Percentiles rank a stretch among this genome's conserved stretches.
Evolutionary conservation across 805 yeast species (phyloP).

Genomic region (Candida sphagnicola): DNA sequence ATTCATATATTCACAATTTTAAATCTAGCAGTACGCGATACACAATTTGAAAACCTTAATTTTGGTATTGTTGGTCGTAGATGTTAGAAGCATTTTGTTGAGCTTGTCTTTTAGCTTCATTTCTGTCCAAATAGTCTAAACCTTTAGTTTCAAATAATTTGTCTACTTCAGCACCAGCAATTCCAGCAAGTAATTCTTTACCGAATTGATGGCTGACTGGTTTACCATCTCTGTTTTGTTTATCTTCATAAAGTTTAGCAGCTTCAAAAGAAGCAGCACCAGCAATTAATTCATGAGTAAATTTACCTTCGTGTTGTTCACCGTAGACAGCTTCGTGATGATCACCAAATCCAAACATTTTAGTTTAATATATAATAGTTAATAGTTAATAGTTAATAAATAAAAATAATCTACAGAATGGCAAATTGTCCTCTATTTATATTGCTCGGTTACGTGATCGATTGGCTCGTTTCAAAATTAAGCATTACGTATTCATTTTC

Average conservation of each 20-base stretch:
- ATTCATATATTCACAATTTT: too few species aligned
- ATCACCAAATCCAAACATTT: constrained; percentile 25
- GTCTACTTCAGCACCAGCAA: constrained; percentile 31
- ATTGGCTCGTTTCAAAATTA: too few species aligned
- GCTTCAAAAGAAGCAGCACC: constrained; percentile 33
- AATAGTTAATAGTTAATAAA: too few species aligned
- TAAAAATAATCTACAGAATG: too few species aligned
- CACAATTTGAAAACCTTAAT: too few species aligned
- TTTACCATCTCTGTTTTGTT: constrained; percentile 28
- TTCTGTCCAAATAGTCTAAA: constrained; percentile 27
- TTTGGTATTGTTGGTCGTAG: constrained; percentile 27
- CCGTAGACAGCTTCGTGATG: constrained; percentile 26
- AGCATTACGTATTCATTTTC: too few species aligned
- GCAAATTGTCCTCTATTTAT: not conserved
- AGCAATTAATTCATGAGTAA: constrained; percentile 27
- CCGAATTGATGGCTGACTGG: constrained; percentile 28
- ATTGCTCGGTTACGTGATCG: too few species aligned
- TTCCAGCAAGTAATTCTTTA: constrained; percentile 24
- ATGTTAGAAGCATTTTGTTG: constrained; percentile 14
- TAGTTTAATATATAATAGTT: constrained; percentile 1
- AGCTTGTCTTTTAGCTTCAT: constrained; percentile 22
- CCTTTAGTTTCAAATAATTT: constrained; percentile 31
- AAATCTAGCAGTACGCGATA: too few species aligned
- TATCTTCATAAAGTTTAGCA: constrained; percentile 26
- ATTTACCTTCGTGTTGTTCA: constrained; percentile 25